Evolutionary conservation across 163 green algal species (phyloP).

Genomic region (Scenedesmus sp.): DNA sequence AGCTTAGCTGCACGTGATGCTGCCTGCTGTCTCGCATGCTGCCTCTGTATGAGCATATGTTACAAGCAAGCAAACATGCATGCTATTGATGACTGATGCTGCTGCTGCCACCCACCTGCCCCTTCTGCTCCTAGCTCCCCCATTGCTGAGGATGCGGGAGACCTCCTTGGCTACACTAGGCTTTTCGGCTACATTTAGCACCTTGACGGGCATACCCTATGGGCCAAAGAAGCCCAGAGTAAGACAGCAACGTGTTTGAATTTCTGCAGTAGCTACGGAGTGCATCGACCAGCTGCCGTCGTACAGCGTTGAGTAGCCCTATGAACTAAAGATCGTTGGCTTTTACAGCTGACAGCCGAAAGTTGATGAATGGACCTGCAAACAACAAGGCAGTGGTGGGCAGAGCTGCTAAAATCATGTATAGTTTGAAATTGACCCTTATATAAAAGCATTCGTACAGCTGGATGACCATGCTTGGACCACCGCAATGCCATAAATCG

Average conservation of each 20-base stretch:
- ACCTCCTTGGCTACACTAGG: constrained; percentile 92
- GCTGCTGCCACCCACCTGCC: constrained; percentile 48
- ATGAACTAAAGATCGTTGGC: not conserved
- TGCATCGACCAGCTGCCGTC: not conserved
- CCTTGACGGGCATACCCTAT: constrained; percentile 55
- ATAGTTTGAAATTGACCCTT: no score
- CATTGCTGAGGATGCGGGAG: constrained; percentile 80
- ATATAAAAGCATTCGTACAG: no score
- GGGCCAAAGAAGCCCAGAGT: not conserved
- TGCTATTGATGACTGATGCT: not conserved
- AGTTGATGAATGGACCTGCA: not conserved
- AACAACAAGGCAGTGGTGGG: not conserved
- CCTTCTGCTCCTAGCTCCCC: constrained; percentile 36
- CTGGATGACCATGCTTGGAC: no score
- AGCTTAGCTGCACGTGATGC: not conserved
- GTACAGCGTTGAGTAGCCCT: not conserved
- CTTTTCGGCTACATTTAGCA: constrained; percentile 96
- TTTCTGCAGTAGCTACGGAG: not conserved
- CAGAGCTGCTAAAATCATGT: not conserved
- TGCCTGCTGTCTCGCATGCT: not conserved
- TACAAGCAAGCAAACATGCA: not conserved
- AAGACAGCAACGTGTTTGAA: not conserved
- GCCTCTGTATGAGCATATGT: not conserved
- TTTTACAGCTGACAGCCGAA: not conserved
- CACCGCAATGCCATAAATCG: not conserved